Evolutionary conservation across 345 rosid genomes (phyloP).

Genomic region (sweet orange (Citrus sinensis)): DVS_A1.0 CM039167.1:15722001-15722500

Average conservation of each 20-base stretch:
- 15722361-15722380: slow-evolving; percentile 16
- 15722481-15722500: neutral
- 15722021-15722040: neutral
- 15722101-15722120: neutral
- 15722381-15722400: slow-evolving; percentile 2
- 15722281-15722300: slow-evolving; percentile 13
- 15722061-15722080: neutral
- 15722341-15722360: neutral
- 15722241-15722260: slow-evolving; percentile 10
- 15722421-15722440: neutral
- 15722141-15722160: neutral
- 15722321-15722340: neutral
- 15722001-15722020: neutral
- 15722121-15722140: neutral
- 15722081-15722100: neutral
- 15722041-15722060: neutral
- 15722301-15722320: slow-evolving; percentile 5
- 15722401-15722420: slow-evolving; percentile 1
- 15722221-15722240: neutral
- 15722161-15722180: slow-evolving; percentile 11
- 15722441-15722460: neutral
- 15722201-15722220: slow-evolving; percentile 5
- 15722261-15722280: slow-evolving; percentile 34
- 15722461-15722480: slow-evolving; percentile 1
- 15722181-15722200: neutral